Evolutionary conservation across 2,329 filamentous ascomycete genomes (phyloP), one percentile per base, ranked within the genome.

Genomic region (Emergomyces pasteurianus): DNA sequence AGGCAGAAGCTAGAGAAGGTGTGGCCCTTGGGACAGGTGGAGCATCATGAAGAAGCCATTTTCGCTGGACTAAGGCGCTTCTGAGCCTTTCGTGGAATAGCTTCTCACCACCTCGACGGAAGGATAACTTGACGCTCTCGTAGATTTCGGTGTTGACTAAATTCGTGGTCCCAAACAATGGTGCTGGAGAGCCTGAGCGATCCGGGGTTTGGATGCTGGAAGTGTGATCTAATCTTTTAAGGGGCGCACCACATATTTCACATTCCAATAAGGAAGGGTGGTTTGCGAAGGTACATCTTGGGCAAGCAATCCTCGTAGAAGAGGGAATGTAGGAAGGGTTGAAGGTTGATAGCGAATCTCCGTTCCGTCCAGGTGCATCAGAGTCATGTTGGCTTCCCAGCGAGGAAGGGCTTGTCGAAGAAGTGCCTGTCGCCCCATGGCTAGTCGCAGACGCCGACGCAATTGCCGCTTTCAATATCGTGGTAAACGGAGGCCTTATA

Each of bases 221-320:
- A 75, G 73, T 34, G 77, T 67, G 59, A 78, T 77, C 64, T 79
- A 80, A 65, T 16, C 84, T 83, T 57, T 85, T 75, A 3, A 96
- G 77, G 8, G 90, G 82, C 0, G 87, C 89, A 14, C 90, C 90
- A 69, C 94, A 99, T 58, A 99, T 91, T 74, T 99, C 94, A 69
- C 94, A 99, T 5, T 86, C 84, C 14, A 85, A 76, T 14, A 99
- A 77, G 2, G 90, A 96, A 0, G 91, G 90, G 70, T 97, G 90
- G 67, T 99, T 99, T 46, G 87, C 81, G 69, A 97, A 97, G 0
- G 94, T 99, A 71, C 94, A 99, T 63, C 94, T 81, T 8, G 90
- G 89, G 69, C 94, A 99, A 54, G 31, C 10, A 28, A 28, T 36
- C 26, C 18, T 36, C 8, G 50, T 38, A 53, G 54, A 28, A 50